phyloP scores from a whole-genome alignment of 305 asterid genomes.

The Plantago rigida region DNA sequence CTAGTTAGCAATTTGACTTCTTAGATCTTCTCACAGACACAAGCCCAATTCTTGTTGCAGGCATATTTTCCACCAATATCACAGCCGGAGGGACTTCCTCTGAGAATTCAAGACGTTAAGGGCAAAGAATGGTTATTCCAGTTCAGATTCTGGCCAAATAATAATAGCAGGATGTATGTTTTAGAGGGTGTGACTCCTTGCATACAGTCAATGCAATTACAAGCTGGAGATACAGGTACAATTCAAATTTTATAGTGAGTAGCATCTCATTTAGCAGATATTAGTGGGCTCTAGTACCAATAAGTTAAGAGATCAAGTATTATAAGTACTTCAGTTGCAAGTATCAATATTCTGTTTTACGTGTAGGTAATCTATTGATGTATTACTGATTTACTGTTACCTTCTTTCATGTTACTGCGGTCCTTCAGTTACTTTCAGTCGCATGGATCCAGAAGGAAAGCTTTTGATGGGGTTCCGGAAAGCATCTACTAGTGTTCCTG shows the following conservation, averaged over 20 bases:
- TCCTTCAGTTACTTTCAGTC: slow-evolving; percentile 83
- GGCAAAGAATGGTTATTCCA: slow-evolving; percentile 97
- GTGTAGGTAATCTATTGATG: too few relatives aligned
- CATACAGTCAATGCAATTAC: slow-evolving; percentile 91
- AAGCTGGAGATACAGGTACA: slow-evolving; percentile 94
- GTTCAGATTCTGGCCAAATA: slow-evolving; percentile 94
- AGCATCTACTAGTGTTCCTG: slow-evolving; percentile 47
- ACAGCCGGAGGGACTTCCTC: slow-evolving; percentile 95
- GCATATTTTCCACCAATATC: slow-evolving; percentile 91
- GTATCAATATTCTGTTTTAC: too few relatives aligned
- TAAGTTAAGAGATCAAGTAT: too few relatives aligned
- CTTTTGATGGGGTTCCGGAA: slow-evolving; percentile 90
- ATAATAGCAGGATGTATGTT: slow-evolving; percentile 95
- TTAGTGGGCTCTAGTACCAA: too few relatives aligned
- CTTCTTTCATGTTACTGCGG: slow-evolving; percentile 21
- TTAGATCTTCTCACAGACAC: slow-evolving; percentile 18
- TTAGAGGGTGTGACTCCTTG: slow-evolving; percentile 95
- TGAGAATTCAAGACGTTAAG: slow-evolving; percentile 90
- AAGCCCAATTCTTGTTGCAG: slow-evolving; percentile 35
- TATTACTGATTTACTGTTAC: background rate
- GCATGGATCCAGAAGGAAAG: slow-evolving; percentile 94
- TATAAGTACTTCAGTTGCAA: background rate
- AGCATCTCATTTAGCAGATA: too few relatives aligned
- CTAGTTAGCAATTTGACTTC: background rate
- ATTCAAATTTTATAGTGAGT: too few relatives aligned